Base-by-base conservation (phyloP, 2,329 filamentous ascomycete genomes). In the Fusarium marasasianum region DNA sequence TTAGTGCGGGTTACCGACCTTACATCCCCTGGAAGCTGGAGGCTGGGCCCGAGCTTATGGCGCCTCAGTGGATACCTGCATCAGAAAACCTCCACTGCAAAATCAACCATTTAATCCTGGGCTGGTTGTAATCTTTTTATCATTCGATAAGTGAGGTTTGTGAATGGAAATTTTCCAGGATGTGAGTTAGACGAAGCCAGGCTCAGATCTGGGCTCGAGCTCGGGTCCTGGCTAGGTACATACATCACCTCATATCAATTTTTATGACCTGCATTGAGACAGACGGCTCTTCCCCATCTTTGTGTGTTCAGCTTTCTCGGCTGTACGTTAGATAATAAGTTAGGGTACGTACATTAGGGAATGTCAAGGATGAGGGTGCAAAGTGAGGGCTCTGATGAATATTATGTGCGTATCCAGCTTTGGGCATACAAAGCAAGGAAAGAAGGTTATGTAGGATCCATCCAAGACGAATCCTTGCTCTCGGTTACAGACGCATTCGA, bases 161-260 rank as follows among this genome's bases (percentile, higher is more conserved):
- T 51, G 63, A 63, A 41, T 55, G 55, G 47, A 59, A 61, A 63
- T 50, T 43, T 50, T 55, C 62, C 44, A 72, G 71, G 71, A 58
- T 75, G 33, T 37, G 43, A 48, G 26, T 48, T 48, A 48, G 54
- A 51, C 26, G 48, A 68, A 50, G 47, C 43, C 55, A 48, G 69
- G 66, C 67, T 76, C 66, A 69, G 56, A 53, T 65, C 74, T 66
- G 47, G 71, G 75, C 69, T 73, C 54, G 58, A 75, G 75, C 73
- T 65, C 63, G 40, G 37, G 51, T 53, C 40, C 51, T 51, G 53
- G 37, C 53, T 66, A 50, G 43, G 56, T 31, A 38, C 33, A 51
- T 38, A 59, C 31, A 62, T 63, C 38, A 50, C 45, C 60, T 73
- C 47, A 64, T 50, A 63, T 72, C 72, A 66, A 66, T 60, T 53